Evolutionary conservation across 2,329 filamentous ascomycete species (phyloP), one percentile per base, ranked within the genome.

Genomic region (Ceratocystis papillata): DNA sequence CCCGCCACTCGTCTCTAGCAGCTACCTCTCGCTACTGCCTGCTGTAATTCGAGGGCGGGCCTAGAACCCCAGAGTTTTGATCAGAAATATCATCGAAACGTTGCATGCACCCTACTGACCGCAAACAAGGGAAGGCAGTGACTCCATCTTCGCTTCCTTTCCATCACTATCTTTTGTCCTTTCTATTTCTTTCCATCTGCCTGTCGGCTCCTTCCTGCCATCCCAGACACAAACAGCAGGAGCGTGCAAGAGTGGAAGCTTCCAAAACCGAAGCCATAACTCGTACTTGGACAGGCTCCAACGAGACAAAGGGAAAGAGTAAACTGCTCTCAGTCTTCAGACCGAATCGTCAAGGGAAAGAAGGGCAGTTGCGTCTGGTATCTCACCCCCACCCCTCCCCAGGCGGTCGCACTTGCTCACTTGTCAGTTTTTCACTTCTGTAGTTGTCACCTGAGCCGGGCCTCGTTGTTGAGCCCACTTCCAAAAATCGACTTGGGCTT

Each of bases 101-200:
- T n/a, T 50, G 48, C 8, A 25, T 8, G 12, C 48, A 25, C 48
- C 20, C 20, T 25, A 5, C 20, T 25, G 4, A 4, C 8, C 20
- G 48, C 48, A 53, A 25, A 53, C 48, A 53, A 25, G 48, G 20
- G 33, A 8, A 25, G 33, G 33, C 17, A 50, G 53, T 33, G 4
- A 17, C 53, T 57, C 28, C 53, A 20, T 57, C 53, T 57, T 57
- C 48, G 20, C 48, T 25, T 57, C 25, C 28, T 17, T 57, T 57
- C 53, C 25, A n/a, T 15, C 25, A 7, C 25, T 57, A 33, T 17
- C 53, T 57, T 30, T 33, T 57, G 53, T n/a, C 10, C 53, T 20
- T 33, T 7, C 28, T 30, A 15, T 37, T 33, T 33, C 53, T 30
- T 57, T 33, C 15, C 53, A 53, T 53, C 48, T 53, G 48, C 48